These are phyloP conservation scores for Teunomyces barrocoloradensis DNA, from an alignment of 805 yeast species.

Conservation along the genomic window DNA sequence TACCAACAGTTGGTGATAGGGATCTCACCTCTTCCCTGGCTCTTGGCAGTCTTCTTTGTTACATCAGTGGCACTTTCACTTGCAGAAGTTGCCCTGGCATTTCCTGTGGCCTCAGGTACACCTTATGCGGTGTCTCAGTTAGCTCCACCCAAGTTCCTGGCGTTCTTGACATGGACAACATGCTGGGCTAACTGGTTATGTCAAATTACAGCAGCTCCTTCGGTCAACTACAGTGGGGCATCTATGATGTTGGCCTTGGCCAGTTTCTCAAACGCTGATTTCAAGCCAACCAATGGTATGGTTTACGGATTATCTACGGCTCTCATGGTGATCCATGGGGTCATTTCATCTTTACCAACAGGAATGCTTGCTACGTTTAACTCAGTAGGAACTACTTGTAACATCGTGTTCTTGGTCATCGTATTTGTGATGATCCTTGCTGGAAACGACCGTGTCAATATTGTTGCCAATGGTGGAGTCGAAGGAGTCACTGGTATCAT, in stretches of 20 bases:
- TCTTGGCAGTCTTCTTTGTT: conserved; percentile 55
- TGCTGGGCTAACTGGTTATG: conserved; percentile 67
- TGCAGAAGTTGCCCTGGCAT: conserved; percentile 64
- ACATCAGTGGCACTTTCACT: conserved; percentile 57
- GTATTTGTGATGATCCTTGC: conserved; percentile 55
- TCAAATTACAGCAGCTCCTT: conserved; percentile 61
- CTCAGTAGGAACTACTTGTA: conserved; percentile 47
- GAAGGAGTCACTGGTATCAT: conserved; percentile 23
- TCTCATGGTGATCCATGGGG: conserved; percentile 46
- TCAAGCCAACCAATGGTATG: conserved; percentile 47
- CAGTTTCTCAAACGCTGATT: conserved; percentile 39
- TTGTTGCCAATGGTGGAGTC: conserved; percentile 38
- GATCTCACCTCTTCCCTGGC: conserved; percentile 59
- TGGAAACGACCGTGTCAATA: conserved; percentile 43
- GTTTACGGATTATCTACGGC: conserved; percentile 50
- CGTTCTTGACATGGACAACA: conserved; percentile 58
- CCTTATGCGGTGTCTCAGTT: conserved; percentile 66
- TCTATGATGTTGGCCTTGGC: conserved; percentile 53
- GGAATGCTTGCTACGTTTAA: conserved; percentile 52
- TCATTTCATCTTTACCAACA: conserved; percentile 54
- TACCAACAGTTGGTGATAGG: conserved; percentile 63
- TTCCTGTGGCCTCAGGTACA: conserved; percentile 68
- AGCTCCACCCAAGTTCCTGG: conserved; percentile 53
- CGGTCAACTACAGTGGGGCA: conserved; percentile 58
- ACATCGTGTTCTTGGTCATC: conserved; percentile 48